Base-by-base conservation (phyloP, 805 yeast genomes). In the Candida parachauliodes region DNA sequence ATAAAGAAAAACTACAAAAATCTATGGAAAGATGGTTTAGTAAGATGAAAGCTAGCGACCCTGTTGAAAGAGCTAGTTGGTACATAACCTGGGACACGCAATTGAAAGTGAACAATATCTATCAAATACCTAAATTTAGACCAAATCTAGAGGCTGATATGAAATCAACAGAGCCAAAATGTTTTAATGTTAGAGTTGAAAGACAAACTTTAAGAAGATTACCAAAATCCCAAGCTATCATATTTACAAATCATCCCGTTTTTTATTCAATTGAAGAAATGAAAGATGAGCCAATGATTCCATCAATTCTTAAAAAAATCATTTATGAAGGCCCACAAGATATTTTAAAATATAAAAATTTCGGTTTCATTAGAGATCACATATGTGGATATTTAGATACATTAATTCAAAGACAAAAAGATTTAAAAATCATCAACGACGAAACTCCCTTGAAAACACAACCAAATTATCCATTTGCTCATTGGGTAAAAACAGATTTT, bases 1-100 rank as follows among this genome's bases (percentile, higher is more conserved):
- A 82, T 50, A 68, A 76, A 47, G 77, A 74, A 37, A 81, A 81
- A 51, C 64, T 82, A 52, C 72, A 79, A 52, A 73, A 65, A 23
- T 79, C 86, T 0, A 82, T 82, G 88, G 87, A 82, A 49, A 71
- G 77, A 51, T 82, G 84, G 84, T 81, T 82, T 55, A 69, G 63
- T 17, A 69, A 76, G 48, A 72, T 83, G 77, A 70, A 76, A 39
- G 75, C 79, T 2, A 60, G 67, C 10, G 79, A 75, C 38, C 76
- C 82, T 1, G 88, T 82, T 19, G 88, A 82, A 52, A 70, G 89
- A 49, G 88, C 88, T 2, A 75, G 83, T 3, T 82, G 84, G 83
- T 81, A 79, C 51, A 74, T 81, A 29, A 68, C 86, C 2, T 82
- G 87, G 88, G 88, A 82, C 52, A 80, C 79, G 50, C 75, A 77